Percentiles rank a stretch among this genome's conserved stretches.
Conservation (phyloP, 495 filamentous ascomycete species). For the Acidiella bohemica region DNA sequence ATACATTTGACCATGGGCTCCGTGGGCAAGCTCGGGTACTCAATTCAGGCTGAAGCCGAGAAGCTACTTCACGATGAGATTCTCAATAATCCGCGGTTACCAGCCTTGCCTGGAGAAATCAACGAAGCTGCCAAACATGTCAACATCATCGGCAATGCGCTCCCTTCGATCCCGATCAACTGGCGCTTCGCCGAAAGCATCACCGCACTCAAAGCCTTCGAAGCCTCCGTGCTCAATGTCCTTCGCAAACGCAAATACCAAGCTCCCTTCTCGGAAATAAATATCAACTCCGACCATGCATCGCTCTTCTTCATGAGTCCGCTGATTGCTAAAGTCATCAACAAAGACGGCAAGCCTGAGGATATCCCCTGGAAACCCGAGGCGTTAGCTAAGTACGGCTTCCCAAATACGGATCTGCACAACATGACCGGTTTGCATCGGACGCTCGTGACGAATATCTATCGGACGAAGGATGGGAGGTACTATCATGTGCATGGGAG, state of each 20-base stretch:
- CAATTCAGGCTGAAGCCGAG: constrained; percentile 20
- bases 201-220: constrained; percentile 18
- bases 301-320: constrained; percentile 31
- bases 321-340: constrained; percentile 15
- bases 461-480: constrained; percentile 37
- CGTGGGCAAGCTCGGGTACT: constrained; percentile 16
- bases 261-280: constrained; percentile 19
- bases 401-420: constrained; percentile 22
- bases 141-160: constrained; percentile 21
- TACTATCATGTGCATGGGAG: constrained; percentile 37
- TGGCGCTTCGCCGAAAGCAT: constrained; percentile 27
- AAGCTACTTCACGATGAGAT: constrained; percentile 22
- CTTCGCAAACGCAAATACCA: constrained; percentile 22
- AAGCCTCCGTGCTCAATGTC: constrained; percentile 23
- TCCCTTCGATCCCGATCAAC: constrained; percentile 27
- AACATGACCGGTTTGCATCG: constrained; percentile 19
- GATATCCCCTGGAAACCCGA: background rate
- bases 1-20: constrained; percentile 12
- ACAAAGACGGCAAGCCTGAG: constrained; percentile 15
- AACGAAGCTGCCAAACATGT: constrained; percentile 18
- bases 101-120: constrained; percentile 19
- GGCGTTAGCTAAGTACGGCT: constrained; percentile 10
- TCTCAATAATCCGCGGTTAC: constrained; percentile 21
- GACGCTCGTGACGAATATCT: constrained; percentile 36
- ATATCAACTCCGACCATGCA: constrained; percentile 26